Evolutionary conservation across 495 filamentous ascomycete genomes (phyloP), one percentile per base, ranked within the genome.

Genomic region (Podospora bellae-mahoneyi): DNA sequence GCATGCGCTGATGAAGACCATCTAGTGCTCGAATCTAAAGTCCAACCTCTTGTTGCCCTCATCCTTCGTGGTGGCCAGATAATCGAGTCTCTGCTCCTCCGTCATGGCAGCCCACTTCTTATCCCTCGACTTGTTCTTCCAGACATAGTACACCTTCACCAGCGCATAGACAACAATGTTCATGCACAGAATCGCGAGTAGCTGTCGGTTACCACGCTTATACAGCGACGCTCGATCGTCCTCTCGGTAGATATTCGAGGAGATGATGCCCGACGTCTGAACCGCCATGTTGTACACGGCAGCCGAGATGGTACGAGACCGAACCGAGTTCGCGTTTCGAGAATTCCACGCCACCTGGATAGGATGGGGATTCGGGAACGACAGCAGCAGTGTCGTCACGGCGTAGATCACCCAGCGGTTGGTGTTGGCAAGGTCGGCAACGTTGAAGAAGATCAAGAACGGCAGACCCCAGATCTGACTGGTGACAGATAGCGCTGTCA

Each of bases 11-110:
- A 48, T 10, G 2, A 48, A 48, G 39, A 10, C 15, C 39, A 48
- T 60, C 44, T 68, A 83, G 61, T 82, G 77, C 55, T 75, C 67
- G 68, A 86, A 86, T 34, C 83, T 73, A 66, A 87, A 87, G 69
- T 87, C 84, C 62, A 86, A 84, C 77, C 91, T 84, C 77, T 94
- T 94, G 73, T 92, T 94, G 5, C 91, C 91, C 71, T 87, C 80
- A 72, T 92, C 86, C 1, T 73, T 85, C 16, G 90, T 91, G 4
- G 86, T 89, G 2, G 80, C 81, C 3, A 94, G 77, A 74, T 94
- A 94, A 26, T 79, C 73, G 44, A 87, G 73, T 69, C 84, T 82
- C 76, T 93, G 84, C 20, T 85, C 86, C 26, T 80, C 80, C 4
- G 77, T 85, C 91, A 94, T 93, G 2, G 82, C 82, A 69, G 84